These are phyloP conservation scores for Ophiosphaerella herpotricha DNA, from an alignment of 2,329 filamentous ascomycete species.

Conservation along the genomic window DNA sequence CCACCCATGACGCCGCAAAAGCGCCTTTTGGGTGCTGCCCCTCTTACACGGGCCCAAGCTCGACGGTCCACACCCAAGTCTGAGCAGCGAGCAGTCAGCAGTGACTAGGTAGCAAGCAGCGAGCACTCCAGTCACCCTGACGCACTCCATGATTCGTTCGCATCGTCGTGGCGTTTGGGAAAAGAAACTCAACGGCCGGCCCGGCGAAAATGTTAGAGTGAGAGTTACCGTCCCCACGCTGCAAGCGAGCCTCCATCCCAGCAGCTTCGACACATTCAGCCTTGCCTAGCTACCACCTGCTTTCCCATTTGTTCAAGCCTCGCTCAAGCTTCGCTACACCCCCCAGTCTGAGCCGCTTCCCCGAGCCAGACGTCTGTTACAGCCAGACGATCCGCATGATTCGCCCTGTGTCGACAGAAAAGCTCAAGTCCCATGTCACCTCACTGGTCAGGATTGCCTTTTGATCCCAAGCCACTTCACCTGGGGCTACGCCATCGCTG, in stretches of 20 bases:
- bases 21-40: conserved; percentile 19
- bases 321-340: conserved; percentile 19
- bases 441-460: conserved; percentile 13
- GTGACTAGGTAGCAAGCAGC: not conserved
- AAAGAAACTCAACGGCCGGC: conserved; percentile 24
- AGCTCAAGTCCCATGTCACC: conserved; percentile 27
- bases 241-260: conserved; percentile 23
- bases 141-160: conserved; percentile 40
- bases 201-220: conserved; percentile 24
- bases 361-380: conserved; percentile 21
- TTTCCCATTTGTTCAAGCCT: conserved; percentile 23
- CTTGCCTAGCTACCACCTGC: conserved; percentile 7
- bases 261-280: not conserved
- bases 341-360: conserved; percentile 35
- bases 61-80: conserved; percentile 13
- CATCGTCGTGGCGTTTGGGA: conserved; percentile 31
- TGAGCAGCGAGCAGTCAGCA: too few relatives aligned
- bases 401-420: conserved; percentile 6
- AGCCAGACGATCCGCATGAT: conserved; percentile 9
- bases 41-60: conserved; percentile 24
- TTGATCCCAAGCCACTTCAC: conserved; percentile 19
- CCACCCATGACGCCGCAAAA: conserved; percentile 29
- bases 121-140: conserved; percentile 31
- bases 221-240: conserved; percentile 30
- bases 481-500: conserved; percentile 26